phyloP scores from a whole-genome alignment of 2,329 filamentous ascomycete genomes.

The Xenoacremonium recifei region DNA sequence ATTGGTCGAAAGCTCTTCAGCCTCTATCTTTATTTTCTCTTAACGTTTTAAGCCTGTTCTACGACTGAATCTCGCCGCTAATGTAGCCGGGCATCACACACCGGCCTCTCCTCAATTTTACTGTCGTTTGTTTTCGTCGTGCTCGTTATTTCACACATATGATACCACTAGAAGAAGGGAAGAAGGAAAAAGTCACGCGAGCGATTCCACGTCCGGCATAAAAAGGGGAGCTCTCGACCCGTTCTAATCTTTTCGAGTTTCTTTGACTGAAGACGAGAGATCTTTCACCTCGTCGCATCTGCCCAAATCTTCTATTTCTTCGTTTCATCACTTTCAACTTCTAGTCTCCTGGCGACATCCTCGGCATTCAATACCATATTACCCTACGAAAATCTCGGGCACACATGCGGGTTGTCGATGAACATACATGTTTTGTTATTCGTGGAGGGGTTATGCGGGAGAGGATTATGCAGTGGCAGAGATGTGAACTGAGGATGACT shows the following conservation, averaged over 20 bases:
- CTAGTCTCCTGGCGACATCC: too few relatives aligned
- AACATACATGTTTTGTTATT: too few relatives aligned
- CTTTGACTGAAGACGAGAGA: too few relatives aligned
- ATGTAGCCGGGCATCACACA: conserved; percentile 10
- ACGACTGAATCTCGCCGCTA: conserved; percentile 9
- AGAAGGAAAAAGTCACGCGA: conserved; percentile 21
- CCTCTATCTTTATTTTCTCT: conserved; percentile 6
- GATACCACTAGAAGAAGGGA: conserved; percentile 31
- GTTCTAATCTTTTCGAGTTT: conserved; percentile 9
- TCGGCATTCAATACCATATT: too few relatives aligned
- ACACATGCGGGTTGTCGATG: too few relatives aligned
- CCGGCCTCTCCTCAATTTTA: conserved; percentile 24
- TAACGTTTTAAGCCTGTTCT: conserved; percentile 8
- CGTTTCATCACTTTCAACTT: too few relatives aligned
- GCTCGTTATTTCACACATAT: conserved; percentile 22
- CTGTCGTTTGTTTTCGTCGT: conserved; percentile 21
- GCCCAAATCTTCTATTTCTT: too few relatives aligned
- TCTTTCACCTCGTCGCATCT: too few relatives aligned
- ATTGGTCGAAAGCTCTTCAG: conserved; percentile 4
- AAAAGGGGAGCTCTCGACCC: conserved; percentile 2
- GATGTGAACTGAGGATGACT: too few relatives aligned
- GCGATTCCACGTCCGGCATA: conserved; percentile 16
- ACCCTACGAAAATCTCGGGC: too few relatives aligned
- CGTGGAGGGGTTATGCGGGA: too few relatives aligned
- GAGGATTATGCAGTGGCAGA: too few relatives aligned